Conservation (phyloP, 139 green algal genomes). For the Coelastrella sp. region DNA sequence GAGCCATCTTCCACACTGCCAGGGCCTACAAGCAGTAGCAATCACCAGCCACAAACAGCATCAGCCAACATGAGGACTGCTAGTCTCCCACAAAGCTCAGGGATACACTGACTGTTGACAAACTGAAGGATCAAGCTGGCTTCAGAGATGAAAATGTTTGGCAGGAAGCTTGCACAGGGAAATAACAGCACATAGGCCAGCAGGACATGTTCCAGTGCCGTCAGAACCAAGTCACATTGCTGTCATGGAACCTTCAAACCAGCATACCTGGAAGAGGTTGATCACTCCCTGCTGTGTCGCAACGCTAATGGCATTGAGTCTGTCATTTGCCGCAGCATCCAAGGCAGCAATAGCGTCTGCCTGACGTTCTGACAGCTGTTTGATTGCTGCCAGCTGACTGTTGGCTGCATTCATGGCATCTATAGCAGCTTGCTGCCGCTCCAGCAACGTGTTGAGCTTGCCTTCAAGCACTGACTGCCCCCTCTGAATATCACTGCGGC, state of each 20-base stretch:
- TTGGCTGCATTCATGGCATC: conserved; percentile 54
- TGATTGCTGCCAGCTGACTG: conserved; percentile 55
- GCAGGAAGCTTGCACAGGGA: too few species aligned
- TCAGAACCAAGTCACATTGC: too few species aligned
- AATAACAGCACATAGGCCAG: too few species aligned
- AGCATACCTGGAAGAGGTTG: conserved; percentile 55
- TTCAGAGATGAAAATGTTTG: too few species aligned
- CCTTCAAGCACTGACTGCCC: conserved; percentile 63
- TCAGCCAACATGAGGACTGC: too few species aligned
- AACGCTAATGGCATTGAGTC: conserved; percentile 73
- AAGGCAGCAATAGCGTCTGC: conserved; percentile 62
- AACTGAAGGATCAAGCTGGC: too few species aligned
- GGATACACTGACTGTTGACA: too few species aligned
- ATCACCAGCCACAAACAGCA: too few species aligned
- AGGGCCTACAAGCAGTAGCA: conserved; percentile 61
- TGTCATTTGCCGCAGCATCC: conserved; percentile 60
- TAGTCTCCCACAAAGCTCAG: too few species aligned
- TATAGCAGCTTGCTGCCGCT: conserved; percentile 70
- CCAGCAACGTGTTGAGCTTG: conserved; percentile 60
- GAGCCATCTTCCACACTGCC: conserved; percentile 73
- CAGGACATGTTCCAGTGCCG: too few species aligned
- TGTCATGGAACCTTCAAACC: neutral
- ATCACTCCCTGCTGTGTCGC: conserved; percentile 71
- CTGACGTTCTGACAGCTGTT: conserved; percentile 61
- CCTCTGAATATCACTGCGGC: conserved; percentile 66